Evolutionary conservation across 768 basidiomycete genomes (phyloP).

Genomic region (Collybiopsis confluens): DNA sequence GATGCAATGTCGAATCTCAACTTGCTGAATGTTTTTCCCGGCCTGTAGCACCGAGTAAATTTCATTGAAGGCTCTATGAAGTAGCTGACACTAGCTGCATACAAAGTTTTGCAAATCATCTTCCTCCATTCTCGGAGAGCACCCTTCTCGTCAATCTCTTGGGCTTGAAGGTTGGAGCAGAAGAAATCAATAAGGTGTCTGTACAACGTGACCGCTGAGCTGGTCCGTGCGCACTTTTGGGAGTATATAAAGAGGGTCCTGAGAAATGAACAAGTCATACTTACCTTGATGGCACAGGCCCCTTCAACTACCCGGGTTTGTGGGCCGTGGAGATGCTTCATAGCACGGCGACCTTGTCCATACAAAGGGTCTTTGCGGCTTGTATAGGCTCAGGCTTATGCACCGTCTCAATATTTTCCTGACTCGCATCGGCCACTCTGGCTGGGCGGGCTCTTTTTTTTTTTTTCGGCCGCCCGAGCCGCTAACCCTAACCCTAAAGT

Average conservation of each 20-base stretch:
- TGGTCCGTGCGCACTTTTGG: too few relatives aligned
- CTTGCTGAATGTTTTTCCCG: too few relatives aligned
- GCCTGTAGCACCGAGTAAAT: too few relatives aligned
- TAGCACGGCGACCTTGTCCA: slow-evolving; percentile 74
- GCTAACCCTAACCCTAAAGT: slow-evolving; percentile 47
- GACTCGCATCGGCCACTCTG: slow-evolving; percentile 66
- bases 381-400: slow-evolving; percentile 73
- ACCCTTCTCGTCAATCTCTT: too few relatives aligned
- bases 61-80: too few relatives aligned
- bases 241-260: slow-evolving; percentile 24
- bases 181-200: too few relatives aligned
- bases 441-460: slow-evolving; percentile 46
- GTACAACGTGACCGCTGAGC: too few relatives aligned
- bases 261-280: slow-evolving; percentile 33
- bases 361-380: slow-evolving; percentile 50
- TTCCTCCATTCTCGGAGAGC: too few relatives aligned
- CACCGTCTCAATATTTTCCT: slow-evolving; percentile 80
- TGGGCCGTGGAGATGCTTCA: slow-evolving; percentile 54
- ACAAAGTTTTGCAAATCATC: too few relatives aligned
- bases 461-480: slow-evolving; percentile 26
- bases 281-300: slow-evolving; percentile 62
- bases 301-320: slow-evolving; percentile 52
- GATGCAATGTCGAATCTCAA: too few relatives aligned
- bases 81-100: too few relatives aligned
- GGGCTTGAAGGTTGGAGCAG: too few relatives aligned